Evolutionary conservation across 257 asterid genomes (phyloP), one percentile per base, ranked within the genome.

Genomic region (Avicennia marina): DNA sequence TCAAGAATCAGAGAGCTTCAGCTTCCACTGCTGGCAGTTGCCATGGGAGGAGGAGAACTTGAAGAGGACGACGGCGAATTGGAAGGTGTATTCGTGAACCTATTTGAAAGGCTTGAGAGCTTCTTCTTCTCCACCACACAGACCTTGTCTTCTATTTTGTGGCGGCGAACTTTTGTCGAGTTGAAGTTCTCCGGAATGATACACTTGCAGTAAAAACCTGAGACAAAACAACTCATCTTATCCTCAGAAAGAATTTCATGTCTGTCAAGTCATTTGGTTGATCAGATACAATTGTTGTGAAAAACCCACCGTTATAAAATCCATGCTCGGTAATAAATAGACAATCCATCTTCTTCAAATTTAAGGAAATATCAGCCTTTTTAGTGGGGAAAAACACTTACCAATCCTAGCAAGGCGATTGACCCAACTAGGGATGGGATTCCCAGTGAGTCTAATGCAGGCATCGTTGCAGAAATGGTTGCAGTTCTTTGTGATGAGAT

Each of bases 401-500:
- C 90, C 90, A 2, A 82, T 72, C 18, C 82, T 60, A 21, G 94
- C 94, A 1, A 84, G 89, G 19, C 89, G 87, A 70, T 84, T 84
- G 16, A 84, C 72, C 94, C 94, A 84, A 24, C 45, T 72, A 0
- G 94, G 94, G 54, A 84, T 84, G 11, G 64, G 69, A 66, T 74
- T 78, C 3, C 83, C 81, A 15, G 87, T 67, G 68, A 84, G 84
- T 26, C 50, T 65, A 53, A 74, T 17, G 72, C 85, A 76, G 16
- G 79, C 83, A 53, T 78, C 94, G 6, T 69, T 78, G 76, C 89
- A 84, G 64, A 84, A 84, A 70, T 81, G 94, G 70, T 84, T 84
- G 79, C 94, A 81, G 15, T 84, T 84, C 65, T 67, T 84, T 27
- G 83, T 41, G 44, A 84, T 78, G 55, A 84, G 70, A 56, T 84